Evolutionary conservation across 2,329 filamentous ascomycete genomes (phyloP).

Genomic region (Penicillium sp.): DNA sequence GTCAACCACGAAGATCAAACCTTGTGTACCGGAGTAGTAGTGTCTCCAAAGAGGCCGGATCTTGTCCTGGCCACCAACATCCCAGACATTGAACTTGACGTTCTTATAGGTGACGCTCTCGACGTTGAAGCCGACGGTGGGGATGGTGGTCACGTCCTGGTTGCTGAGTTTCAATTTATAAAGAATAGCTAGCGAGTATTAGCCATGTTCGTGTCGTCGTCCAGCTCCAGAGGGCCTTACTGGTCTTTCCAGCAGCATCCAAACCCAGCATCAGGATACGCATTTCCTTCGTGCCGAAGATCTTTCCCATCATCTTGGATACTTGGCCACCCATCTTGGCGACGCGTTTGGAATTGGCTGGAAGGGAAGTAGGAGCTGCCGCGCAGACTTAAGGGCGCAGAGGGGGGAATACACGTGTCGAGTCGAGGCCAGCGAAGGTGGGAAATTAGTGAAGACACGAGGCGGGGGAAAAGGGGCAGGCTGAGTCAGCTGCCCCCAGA

Average conservation of each 20-base stretch:
- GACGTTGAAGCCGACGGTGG: conserved; percentile 98
- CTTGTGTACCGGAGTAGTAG: conserved; percentile 95
- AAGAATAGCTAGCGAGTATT: conserved; percentile 66
- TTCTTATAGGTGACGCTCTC: conserved; percentile 99
- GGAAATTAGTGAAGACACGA: conserved; percentile 19
- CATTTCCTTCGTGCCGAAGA: conserved; percentile 99
- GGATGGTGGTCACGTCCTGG: conserved; percentile 97
- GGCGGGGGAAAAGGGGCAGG: conserved; percentile 39
- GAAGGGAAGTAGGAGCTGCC: neutral
- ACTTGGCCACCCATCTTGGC: conserved; percentile 83
- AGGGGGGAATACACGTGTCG: neutral
- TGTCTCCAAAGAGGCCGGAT: conserved; percentile 96
- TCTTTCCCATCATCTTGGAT: conserved; percentile 96
- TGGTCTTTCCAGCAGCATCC: conserved; percentile 98
- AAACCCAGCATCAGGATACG: conserved; percentile 96
- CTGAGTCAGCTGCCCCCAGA: conserved; percentile 31
- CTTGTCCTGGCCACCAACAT: conserved; percentile 98
- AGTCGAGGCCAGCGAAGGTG: neutral
- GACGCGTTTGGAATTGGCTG: conserved; percentile 6
- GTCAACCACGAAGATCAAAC: conserved; percentile 97
- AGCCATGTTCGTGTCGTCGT: conserved; percentile 2
- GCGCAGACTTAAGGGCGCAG: neutral
- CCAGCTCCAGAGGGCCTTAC: conserved; percentile 33
- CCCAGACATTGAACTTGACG: conserved; percentile 99
- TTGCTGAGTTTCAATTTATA: conserved; percentile 95